Percentiles rank a stretch among this genome's conserved stretches.
Evolutionary conservation across 306 rosid genomes (phyloP).

Genomic region (Purshia tridentata): DNA sequence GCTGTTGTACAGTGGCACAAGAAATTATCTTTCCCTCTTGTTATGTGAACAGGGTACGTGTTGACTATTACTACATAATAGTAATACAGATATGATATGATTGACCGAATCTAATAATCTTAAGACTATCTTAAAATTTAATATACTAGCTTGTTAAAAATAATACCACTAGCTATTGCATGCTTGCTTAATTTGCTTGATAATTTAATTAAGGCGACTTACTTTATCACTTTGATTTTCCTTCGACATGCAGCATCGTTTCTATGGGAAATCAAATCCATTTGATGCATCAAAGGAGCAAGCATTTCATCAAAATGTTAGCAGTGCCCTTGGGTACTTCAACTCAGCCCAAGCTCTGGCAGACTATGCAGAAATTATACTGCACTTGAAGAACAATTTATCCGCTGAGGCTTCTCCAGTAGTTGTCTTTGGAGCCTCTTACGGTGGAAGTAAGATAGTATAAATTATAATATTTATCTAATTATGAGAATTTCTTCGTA

Average conservation of each 20-base stretch:
- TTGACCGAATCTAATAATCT: too few relatives aligned
- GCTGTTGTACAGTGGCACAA: too few relatives aligned
- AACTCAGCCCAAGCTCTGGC: constrained; percentile 60
- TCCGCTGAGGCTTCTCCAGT: constrained; percentile 42
- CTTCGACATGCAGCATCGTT: constrained; percentile 31
- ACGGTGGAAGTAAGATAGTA: constrained; percentile 54
- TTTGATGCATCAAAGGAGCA: constrained; percentile 30
- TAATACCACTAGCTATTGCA: too few relatives aligned
- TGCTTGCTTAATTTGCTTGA: neutral
- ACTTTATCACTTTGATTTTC: neutral
- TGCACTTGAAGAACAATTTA: constrained; percentile 34
- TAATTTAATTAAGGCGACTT: neutral
- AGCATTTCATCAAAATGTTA: constrained; percentile 19
- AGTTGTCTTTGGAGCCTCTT: constrained; percentile 54
- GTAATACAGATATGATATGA: too few relatives aligned
- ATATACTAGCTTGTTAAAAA: too few relatives aligned
- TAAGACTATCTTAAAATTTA: too few relatives aligned
- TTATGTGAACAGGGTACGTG: too few relatives aligned
- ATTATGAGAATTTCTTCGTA: too few relatives aligned
- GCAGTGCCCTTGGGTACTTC: constrained; percentile 31
- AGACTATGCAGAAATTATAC: constrained; percentile 50
- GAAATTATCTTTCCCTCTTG: too few relatives aligned
- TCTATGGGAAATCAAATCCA: constrained; percentile 52
- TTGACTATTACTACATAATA: too few relatives aligned
- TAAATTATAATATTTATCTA: too few relatives aligned